Percentiles rank a stretch among this genome's conserved stretches.
phyloP scores from a whole-genome alignment of 2,329 filamentous ascomycete genomes.

The Penicillium freii region DNA sequence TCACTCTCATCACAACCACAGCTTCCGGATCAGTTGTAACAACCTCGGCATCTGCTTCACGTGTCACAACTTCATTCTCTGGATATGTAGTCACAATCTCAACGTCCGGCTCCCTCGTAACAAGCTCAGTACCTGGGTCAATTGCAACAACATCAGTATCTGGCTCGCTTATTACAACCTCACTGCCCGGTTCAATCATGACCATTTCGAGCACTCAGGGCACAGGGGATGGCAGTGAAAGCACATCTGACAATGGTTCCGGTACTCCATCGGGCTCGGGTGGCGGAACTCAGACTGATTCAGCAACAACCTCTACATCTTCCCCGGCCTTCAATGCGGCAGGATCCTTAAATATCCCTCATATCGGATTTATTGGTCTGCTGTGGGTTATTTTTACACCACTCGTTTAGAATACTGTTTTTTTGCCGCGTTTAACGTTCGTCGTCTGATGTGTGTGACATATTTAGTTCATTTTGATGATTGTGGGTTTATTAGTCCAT shows the following conservation, averaged over 20 bases:
- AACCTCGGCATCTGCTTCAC: neutral
- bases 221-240: neutral
- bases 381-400: conserved; percentile 2
- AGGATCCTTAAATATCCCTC: neutral
- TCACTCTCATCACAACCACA: neutral
- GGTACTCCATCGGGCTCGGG: neutral
- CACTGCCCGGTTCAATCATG: neutral
- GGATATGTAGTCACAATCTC: neutral
- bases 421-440: neutral
- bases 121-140: neutral
- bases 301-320: neutral
- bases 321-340: neutral
- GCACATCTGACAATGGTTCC: neutral
- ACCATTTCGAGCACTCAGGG: neutral
- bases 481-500: neutral
- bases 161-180: neutral
- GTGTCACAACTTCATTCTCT: neutral
- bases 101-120: neutral
- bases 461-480: neutral
- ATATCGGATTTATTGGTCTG: conserved; percentile 1
- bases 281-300: neutral
- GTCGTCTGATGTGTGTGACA: neutral
- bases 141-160: neutral
- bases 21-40: neutral
- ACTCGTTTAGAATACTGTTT: neutral